Evolutionary conservation across 108 stramenopile species (phyloP), one percentile per base, ranked within the genome.

Genomic region (Cylindrotheca closterium): DNA sequence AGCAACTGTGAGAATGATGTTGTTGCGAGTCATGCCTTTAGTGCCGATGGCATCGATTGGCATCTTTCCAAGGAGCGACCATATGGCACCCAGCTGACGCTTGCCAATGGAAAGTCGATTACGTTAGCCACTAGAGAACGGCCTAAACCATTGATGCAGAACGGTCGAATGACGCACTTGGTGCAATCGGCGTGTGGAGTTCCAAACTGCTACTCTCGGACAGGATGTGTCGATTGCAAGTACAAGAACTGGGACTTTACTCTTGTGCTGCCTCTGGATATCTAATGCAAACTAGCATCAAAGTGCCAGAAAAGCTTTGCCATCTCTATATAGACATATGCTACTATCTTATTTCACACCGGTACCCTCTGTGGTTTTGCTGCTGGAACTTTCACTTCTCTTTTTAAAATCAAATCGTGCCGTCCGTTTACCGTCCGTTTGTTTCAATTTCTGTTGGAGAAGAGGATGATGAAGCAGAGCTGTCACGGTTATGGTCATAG

Each of bases 211-310:
- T 30, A 30, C 1, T 30, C 58, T 22, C 25, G 3, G 18, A 30
- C 29, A 23, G 58, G 58, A 25, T 60, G 58, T 34, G 58, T 60
- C 58, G 34, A 60, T 48, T 60, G 58, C 58, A 60, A 60, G 4
- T 60, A 60, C 30, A 4, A 60, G 3, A 22, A 45, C 24, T 45
- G 46, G 58, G 58, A 60, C 30, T 60, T 30, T 30, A 60, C 58
- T 10, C 30, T 60, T 18, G 47, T 60, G 19, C 1, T 24, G n/a
- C 32, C 58, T 23, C 34, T 60, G 25, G n/a, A n/a, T n/a, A n/a
- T n/a, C n/a, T n/a, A n/a, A n/a, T n/a, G n/a, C n/a, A n/a, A n/a
- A n/a, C n/a, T n/a, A n/a, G n/a, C n/a, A n/a, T n/a, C n/a, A n/a
- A n/a, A n/a, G n/a, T n/a, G n/a, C n/a, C n/a, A n/a, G n/a, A n/a